A percentile compares a stretch with the other conserved stretches of the same genome.
These are phyloP conservation scores for Amanita polypyramis DNA, from an alignment of 768 basidiomycete genomes.

Conservation along the genomic window DNA sequence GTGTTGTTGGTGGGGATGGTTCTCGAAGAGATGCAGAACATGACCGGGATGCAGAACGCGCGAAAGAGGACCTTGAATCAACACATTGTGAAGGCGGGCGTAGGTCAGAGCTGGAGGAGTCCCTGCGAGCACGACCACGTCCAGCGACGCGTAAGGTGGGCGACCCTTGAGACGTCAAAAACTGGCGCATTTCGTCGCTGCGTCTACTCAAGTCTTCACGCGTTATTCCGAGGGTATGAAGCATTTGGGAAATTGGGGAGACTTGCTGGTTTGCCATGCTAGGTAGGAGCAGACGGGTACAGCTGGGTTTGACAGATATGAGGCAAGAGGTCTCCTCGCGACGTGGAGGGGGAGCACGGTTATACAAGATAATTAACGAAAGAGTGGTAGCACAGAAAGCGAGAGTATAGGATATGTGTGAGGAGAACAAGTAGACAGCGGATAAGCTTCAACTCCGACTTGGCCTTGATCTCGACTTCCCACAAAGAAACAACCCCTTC, in stretches of 20 bases:
- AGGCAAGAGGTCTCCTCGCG: background rate
- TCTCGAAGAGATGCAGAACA: constrained; percentile 41
- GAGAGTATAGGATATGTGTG: constrained; percentile 7
- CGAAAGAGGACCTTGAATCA: constrained; percentile 24
- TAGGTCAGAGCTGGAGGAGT: constrained; percentile 20
- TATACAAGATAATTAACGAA: constrained; percentile 7
- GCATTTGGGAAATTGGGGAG: constrained; percentile 67
- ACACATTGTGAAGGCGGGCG: constrained; percentile 25
- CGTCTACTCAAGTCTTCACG: constrained; percentile 63
- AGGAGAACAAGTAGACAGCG: constrained; percentile 9
- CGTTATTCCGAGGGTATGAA: constrained; percentile 65
- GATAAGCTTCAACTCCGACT: constrained; percentile 8
- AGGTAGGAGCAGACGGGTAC: constrained; percentile 2
- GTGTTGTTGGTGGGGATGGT: constrained; percentile 46
- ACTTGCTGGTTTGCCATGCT: constrained; percentile 33
- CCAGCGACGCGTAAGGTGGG: constrained; percentile 35
- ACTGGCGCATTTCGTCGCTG: constrained; percentile 74
- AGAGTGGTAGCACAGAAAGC: constrained; percentile 7
- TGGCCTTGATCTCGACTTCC: background rate
- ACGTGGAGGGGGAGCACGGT: background rate
- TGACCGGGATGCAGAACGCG: constrained; percentile 34
- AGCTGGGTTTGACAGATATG: background rate
- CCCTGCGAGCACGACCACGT: constrained; percentile 21
- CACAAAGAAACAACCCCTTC: constrained; percentile 5
- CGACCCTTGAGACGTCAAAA: constrained; percentile 47